Base-by-base conservation (phyloP, 75 land plant species). In the Pinus tabuliformis region DNA sequence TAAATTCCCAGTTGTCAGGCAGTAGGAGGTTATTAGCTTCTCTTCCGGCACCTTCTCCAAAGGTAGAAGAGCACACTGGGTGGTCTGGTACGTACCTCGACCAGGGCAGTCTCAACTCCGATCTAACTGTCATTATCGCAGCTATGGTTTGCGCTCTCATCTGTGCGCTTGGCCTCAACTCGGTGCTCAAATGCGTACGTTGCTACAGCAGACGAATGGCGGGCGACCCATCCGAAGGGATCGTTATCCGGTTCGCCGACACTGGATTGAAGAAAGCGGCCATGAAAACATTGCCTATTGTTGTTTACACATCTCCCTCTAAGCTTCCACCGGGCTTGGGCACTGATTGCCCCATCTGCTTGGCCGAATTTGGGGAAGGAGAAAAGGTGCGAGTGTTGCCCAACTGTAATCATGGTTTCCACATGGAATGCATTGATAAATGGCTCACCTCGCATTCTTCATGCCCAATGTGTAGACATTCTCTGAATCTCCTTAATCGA, bases 381-480 rank as follows among this genome's bases (percentile, higher is more conserved):
- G 90, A 90, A 8, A 58, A 74, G 13, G 66, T 90, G 7, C 49
- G 84, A 58, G 58, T 90, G 5, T 72, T 92, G 59, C 95, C 95
- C 49, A 81, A 86, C 60, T 92, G 95, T 80, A 75, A 81, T 75
- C 95, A 92, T 64, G 89, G 85, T 15, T 92, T 90, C 79, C 95
- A 92, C 68, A 74, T 79, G 12, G 72, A 71, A 57, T 92, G 95
- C 86, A 81, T 92, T 15, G 93, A 92, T 54, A 78, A 78, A 76
- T 92, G 95, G 95, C 91, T 92, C 14, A 73, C 24, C 18, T 78
- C 86, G 0, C 90, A 84, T 72, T 81, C 90, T 5, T 88, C 95
- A 0, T 92, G 95, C 75, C 95, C 95, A 12, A 86, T 81, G 17
- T 92, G 95, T 70, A 60, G 62, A 60, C 12, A 49, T 49, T 49